These are phyloP conservation scores for Choiromyces venosus DNA, from an alignment of 495 filamentous ascomycete species.

Conservation along the genomic window DNA sequence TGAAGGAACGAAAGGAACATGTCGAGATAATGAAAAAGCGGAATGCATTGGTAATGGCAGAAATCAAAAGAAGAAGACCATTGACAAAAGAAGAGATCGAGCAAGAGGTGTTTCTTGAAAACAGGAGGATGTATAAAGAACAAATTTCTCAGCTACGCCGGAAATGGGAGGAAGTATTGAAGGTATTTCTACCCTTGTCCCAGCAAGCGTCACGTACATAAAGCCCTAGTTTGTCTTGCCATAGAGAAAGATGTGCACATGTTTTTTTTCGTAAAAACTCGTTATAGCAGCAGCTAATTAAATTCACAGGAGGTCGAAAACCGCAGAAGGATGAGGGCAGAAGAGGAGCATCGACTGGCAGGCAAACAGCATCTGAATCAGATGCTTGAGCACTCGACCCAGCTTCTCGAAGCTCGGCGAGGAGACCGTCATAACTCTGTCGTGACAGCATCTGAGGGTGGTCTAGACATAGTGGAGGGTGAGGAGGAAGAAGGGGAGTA, in stretches of 20 bases:
- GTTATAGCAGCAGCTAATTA: neutral
- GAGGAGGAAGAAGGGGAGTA: constrained; percentile 46
- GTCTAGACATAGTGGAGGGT: constrained; percentile 16
- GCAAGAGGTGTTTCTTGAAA: constrained; percentile 49
- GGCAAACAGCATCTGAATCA: constrained; percentile 41
- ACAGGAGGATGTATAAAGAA: constrained; percentile 39
- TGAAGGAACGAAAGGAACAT: constrained; percentile 70
- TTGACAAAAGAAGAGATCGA: constrained; percentile 66
- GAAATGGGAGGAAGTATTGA: constrained; percentile 42
- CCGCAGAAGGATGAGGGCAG: constrained; percentile 34
- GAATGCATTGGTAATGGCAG: constrained; percentile 48
- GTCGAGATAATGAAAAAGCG: constrained; percentile 58
- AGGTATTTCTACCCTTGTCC: constrained; percentile 27
- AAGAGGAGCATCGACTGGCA: constrained; percentile 37
- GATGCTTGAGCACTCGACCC: constrained; percentile 42
- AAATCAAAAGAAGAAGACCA: constrained; percentile 51
- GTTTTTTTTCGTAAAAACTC: neutral
- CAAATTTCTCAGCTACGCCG: constrained; percentile 38
- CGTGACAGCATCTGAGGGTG: constrained; percentile 20
- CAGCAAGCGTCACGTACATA: neutral
- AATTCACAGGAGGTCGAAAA: constrained; percentile 36
- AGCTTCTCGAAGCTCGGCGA: constrained; percentile 38
- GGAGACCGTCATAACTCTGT: constrained; percentile 31
- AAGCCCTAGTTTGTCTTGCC: neutral
- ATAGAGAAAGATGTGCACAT: neutral